Conservation (phyloP, 352 stramenopile species). For the Phytophthora europaea region DNA sequence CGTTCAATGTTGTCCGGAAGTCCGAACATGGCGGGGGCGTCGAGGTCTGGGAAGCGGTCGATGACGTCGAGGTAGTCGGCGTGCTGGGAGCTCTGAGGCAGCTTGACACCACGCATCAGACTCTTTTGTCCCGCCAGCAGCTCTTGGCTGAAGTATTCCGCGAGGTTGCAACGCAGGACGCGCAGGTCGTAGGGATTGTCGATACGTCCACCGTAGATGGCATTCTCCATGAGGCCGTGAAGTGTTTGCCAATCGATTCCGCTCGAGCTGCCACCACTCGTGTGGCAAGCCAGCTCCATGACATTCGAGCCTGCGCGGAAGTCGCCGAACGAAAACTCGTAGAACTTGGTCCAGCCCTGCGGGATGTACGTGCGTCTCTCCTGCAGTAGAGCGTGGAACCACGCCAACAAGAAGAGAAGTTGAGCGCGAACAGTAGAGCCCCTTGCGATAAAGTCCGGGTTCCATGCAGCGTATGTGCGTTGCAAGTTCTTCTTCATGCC, state of each 20-base stretch:
- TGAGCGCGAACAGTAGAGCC: conserved; percentile 59
- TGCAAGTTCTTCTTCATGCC: conserved; percentile 97
- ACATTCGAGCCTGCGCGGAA: conserved; percentile 94
- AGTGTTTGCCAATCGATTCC: conserved; percentile 93
- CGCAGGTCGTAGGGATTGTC: conserved; percentile 95
- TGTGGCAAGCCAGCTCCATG: conserved; percentile 83
- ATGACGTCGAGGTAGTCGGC: conserved; percentile 81
- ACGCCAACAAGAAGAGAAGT: conserved; percentile 90
- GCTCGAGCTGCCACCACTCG: conserved; percentile 22
- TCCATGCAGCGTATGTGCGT: conserved; percentile 92
- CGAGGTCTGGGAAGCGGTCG: conserved; percentile 73
- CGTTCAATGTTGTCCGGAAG: conserved; percentile 96
- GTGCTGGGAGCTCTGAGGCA: conserved; percentile 71
- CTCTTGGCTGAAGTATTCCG: conserved; percentile 89
- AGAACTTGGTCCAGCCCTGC: conserved; percentile 97
- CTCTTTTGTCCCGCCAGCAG: conserved; percentile 73
- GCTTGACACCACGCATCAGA: conserved; percentile 74
- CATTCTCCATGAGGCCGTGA: conserved; percentile 96
- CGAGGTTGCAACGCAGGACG: conserved; percentile 91
- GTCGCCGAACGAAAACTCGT: conserved; percentile 97
- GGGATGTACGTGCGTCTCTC: conserved; percentile 94
- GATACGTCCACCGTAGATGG: conserved; percentile 95
- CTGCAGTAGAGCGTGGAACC: conserved; percentile 91
- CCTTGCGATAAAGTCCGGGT: conserved; percentile 73
- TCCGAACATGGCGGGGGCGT: conserved; percentile 90